A percentile compares a stretch with the other conserved stretches of the same genome.
These are phyloP conservation scores for Eruca vesicaria DNA, from an alignment of 441 rosid species.

Conservation along the genomic window DNA sequence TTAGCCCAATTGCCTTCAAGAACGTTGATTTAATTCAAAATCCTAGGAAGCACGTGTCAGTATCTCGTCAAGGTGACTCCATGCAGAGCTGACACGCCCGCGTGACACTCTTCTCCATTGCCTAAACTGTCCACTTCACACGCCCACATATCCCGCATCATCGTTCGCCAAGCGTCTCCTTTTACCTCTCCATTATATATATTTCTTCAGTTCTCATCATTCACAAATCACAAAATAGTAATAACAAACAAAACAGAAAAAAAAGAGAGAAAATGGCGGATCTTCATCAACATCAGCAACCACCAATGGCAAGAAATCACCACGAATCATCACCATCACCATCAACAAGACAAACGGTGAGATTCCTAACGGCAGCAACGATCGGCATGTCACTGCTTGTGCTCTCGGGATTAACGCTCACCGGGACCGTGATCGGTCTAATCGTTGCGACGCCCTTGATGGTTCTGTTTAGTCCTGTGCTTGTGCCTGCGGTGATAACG, in stretches of 20 bases:
- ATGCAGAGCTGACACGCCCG: conserved; percentile 28
- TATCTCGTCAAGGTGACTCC: conserved; percentile 7
- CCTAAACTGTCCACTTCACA: not conserved
- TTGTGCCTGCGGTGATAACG: conserved; percentile 53
- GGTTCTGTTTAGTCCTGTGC: conserved; percentile 61
- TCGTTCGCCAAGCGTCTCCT: conserved; percentile 1
- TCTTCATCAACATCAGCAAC: conserved; percentile 24
- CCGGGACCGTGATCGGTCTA: conserved; percentile 58
- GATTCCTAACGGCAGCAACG: conserved; percentile 54
- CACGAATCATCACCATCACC: conserved; percentile 35
- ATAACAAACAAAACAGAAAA: not conserved
- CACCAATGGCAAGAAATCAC: conserved; percentile 15
- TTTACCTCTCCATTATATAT: not conserved
- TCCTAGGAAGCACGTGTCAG: not conserved
- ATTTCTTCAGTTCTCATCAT: not conserved
- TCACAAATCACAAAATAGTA: not conserved
- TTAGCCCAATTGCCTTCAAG: not conserved
- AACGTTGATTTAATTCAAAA: not conserved
- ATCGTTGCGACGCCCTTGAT: conserved; percentile 59
- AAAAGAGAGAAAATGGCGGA: conserved; percentile 2
- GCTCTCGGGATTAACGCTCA: conserved; percentile 50
- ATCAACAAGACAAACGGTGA: conserved; percentile 40
- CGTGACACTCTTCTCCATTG: not conserved
- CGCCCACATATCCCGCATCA: not conserved
- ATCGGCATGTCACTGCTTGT: conserved; percentile 44